Percentiles rank a stretch among this genome's conserved stretches.
Evolutionary conservation across 2,329 filamentous ascomycete species (phyloP).

Genomic region (Talaromyces amestolkiae): DNA sequence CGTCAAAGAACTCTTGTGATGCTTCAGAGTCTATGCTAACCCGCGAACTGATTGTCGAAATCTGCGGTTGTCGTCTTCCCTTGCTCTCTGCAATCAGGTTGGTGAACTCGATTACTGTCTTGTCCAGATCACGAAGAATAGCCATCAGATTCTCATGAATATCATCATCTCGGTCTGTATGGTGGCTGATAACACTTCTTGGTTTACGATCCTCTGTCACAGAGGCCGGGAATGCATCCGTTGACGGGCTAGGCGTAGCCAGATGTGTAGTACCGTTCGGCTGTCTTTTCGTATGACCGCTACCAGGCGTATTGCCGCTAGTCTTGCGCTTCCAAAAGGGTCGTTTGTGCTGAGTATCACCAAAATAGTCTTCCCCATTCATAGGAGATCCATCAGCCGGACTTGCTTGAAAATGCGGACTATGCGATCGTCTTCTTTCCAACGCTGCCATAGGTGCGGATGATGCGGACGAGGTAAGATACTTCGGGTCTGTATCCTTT

Average conservation of each 20-base stretch:
- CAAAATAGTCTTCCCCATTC: conserved; percentile 33
- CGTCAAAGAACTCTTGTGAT: conserved; percentile 92
- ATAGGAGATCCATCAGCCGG: conserved; percentile 32
- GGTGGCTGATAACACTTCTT: conserved; percentile 29
- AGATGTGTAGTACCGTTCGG: conserved; percentile 54
- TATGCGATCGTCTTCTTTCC: conserved; percentile 34
- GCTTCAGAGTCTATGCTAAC: conserved; percentile 79
- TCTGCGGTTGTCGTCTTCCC: conserved; percentile 61
- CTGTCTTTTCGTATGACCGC: conserved; percentile 45
- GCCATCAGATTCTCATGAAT: conserved; percentile 80
- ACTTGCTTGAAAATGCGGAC: conserved; percentile 28
- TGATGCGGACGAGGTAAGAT: conserved; percentile 30
- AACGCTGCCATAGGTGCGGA: conserved; percentile 20
- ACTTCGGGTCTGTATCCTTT: conserved; percentile 74
- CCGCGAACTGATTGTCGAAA: conserved; percentile 55
- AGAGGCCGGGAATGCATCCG: conserved; percentile 28
- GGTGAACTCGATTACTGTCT: conserved; percentile 78
- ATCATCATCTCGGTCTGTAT: conserved; percentile 57
- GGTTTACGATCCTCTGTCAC: conserved; percentile 31
- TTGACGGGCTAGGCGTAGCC: conserved; percentile 46
- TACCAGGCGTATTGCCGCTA: conserved; percentile 48
- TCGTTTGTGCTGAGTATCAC: conserved; percentile 55
- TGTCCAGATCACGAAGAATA: conserved; percentile 79
- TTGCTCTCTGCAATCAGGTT: conserved; percentile 75
- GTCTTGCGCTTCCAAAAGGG: conserved; percentile 92